Conservation (phyloP, 1,284 basidiomycete genomes). For the Marasmius tenuissimus region DNA sequence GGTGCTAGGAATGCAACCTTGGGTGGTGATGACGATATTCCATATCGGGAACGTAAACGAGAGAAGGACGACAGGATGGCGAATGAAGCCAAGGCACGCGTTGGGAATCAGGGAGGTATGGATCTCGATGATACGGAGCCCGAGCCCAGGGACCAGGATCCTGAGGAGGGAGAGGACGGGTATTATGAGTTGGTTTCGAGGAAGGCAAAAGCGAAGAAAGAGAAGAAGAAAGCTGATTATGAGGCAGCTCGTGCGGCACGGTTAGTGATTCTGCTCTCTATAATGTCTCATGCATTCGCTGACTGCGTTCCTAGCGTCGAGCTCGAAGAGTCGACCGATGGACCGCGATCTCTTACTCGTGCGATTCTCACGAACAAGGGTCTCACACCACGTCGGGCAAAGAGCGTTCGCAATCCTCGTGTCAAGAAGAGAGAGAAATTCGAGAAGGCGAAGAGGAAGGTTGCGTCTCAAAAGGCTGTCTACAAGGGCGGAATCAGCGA, state of each 20-base stretch:
- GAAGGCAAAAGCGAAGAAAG: conserved; percentile 70
- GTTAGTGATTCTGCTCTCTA: conserved; percentile 40
- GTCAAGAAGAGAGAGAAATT: conserved; percentile 93
- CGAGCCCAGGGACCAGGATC: conserved; percentile 41
- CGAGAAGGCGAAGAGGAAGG: conserved; percentile 92
- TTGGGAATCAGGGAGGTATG: conserved; percentile 54
- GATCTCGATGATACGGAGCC: conserved; percentile 67
- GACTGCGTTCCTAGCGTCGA: conserved; percentile 36
- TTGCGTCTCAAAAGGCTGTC: conserved; percentile 84
- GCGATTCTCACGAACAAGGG: conserved; percentile 93
- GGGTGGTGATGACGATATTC: conserved; percentile 89
- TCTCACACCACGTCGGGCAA: conserved; percentile 84
- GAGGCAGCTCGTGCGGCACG: conserved; percentile 65
- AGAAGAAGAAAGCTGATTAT: conserved; percentile 79
- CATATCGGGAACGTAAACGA: conserved; percentile 70
- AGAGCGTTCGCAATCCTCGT: conserved; percentile 88
- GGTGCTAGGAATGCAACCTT: conserved; percentile 63
- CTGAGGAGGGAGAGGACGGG: conserved; percentile 53
- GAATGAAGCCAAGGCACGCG: conserved; percentile 48
- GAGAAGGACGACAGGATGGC: conserved; percentile 53
- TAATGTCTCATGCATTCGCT: background rate
- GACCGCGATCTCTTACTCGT: conserved; percentile 84
- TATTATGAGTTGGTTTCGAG: conserved; percentile 90
- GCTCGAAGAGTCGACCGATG: conserved; percentile 49
- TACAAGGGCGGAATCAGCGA: conserved; percentile 83